Evolutionary conservation across 1,284 basidiomycete species (phyloP), one percentile per base, ranked within the genome.

Genomic region (Rugosomyces carneus): DNA sequence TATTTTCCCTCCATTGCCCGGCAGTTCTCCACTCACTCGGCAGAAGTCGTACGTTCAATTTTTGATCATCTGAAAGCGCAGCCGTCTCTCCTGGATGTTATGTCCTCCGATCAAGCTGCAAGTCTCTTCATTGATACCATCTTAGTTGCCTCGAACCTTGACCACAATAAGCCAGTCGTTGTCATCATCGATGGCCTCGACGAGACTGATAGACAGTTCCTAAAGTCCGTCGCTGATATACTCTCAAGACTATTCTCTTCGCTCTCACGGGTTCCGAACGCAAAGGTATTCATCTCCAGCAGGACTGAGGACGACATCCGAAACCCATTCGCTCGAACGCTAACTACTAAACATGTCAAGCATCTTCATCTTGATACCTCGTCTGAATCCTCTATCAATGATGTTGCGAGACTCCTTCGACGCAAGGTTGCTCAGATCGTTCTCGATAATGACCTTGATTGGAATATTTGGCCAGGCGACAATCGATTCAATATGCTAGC

Each of bases 131-230:
- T 53, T 20, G 45, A 51, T 13, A 31, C 49, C 3, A 26, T 53
- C 11, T 10, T 15, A 10, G 41, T 48, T 18, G 51, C 48, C 6
- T 55, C 45, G 7, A 16, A 7, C 2, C 16, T 40, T 2, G 36
- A 45, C 29, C 47, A 42, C n/a, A 16, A 18, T 1, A 36, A 34
- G 20, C 53, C 52, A 1, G 45, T 53, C 2, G 47, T 53, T 1
- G 37, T 55, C 10, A 34, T 53, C 5, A 55, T 53, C 21, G 53
- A 55, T 32, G 51, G 38, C 9, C 24, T 52, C 1, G 53, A 54
- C 27, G 53, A 54, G 41, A 49, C 51, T 6, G 47, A 46, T 21
- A 39, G 37, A 18, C 26, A 18, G 6, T 45, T 42, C 32, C 38
- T 53, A 1, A 29, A 24, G 15, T 24, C 27, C 3, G 45, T 42